Percentiles rank a stretch among this genome's conserved stretches.
Evolutionary conservation across 2,329 filamentous ascomycete genomes (phyloP).

Genomic region (Alternaria incomplexa): DNA sequence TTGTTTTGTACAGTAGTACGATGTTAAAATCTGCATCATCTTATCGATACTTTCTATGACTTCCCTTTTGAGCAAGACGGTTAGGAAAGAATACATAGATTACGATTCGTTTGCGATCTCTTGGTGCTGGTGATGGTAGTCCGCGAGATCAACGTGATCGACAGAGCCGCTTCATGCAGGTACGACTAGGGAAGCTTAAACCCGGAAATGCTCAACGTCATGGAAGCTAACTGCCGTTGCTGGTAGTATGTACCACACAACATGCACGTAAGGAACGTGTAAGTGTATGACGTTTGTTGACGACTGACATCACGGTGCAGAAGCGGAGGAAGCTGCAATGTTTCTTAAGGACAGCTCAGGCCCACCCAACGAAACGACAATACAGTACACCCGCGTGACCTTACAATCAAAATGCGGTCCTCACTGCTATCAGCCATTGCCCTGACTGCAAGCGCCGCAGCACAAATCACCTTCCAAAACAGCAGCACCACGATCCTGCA

Average conservation of each 20-base stretch:
- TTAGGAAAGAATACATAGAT: background rate
- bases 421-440: background rate
- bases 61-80: background rate
- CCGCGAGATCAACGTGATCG: background rate
- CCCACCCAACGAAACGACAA: background rate
- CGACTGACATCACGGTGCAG: conserved; percentile 1
- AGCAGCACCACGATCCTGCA: conserved; percentile 46
- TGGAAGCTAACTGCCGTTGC: background rate
- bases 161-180: conserved; percentile 4
- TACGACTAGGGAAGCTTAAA: conserved; percentile 2
- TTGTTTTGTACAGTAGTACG: background rate
- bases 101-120: background rate
- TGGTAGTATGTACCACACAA: background rate
- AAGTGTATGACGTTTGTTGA: conserved; percentile 1
- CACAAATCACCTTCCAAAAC: conserved; percentile 24
- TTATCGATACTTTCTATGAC: background rate
- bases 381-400: accelerated
- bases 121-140: background rate
- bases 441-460: background rate
- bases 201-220: conserved; percentile 9
- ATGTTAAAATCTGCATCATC: background rate
- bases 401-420: background rate
- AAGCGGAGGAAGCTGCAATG: background rate
- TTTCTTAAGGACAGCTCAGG: background rate
- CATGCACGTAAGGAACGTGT: background rate